Evolutionary conservation across 768 basidiomycete genomes (phyloP).

Genomic region (Tulasnella sp.): DNA sequence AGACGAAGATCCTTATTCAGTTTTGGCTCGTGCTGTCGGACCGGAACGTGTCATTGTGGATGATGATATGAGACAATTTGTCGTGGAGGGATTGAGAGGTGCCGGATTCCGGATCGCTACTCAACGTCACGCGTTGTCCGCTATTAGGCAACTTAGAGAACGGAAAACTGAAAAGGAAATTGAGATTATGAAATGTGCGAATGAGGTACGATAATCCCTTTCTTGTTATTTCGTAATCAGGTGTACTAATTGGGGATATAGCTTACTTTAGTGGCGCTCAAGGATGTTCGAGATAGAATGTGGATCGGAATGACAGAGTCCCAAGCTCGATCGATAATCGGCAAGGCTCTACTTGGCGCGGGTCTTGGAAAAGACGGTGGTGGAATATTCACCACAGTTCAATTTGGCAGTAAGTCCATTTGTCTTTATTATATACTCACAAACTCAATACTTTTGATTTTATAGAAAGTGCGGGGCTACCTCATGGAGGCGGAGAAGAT

Average conservation of each 20-base stretch:
- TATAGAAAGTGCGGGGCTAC: slow-evolving; percentile 72
- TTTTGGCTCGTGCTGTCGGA: slow-evolving; percentile 24
- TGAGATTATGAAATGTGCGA: slow-evolving; percentile 58
- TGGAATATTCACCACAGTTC: slow-evolving; percentile 31
- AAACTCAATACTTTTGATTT: slow-evolving; percentile 4
- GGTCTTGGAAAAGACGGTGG: slow-evolving; percentile 49
- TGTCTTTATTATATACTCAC: neutral
- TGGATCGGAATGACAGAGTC: slow-evolving; percentile 67
- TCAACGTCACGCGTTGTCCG: no score
- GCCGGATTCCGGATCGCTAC: no score
- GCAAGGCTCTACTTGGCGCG: slow-evolving; percentile 38
- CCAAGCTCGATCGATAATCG: slow-evolving; percentile 45
- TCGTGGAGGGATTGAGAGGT: slow-evolving; percentile 46
- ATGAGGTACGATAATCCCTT: slow-evolving; percentile 41
- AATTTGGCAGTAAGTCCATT: slow-evolving; percentile 57
- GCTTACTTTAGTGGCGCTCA: slow-evolving; percentile 68
- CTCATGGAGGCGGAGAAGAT: slow-evolving; percentile 70
- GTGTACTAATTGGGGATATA: slow-evolving; percentile 22
- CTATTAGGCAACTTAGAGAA: slow-evolving; percentile 52
- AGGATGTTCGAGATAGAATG: slow-evolving; percentile 46
- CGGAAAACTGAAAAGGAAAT: slow-evolving; percentile 62
- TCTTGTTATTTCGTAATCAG: neutral
- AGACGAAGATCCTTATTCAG: slow-evolving; percentile 49
- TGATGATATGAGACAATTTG: slow-evolving; percentile 45
- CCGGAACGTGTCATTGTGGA: slow-evolving; percentile 44